Conservation (phyloP, 2,329 filamentous ascomycete species). For the Xylariales sp. region DNA sequence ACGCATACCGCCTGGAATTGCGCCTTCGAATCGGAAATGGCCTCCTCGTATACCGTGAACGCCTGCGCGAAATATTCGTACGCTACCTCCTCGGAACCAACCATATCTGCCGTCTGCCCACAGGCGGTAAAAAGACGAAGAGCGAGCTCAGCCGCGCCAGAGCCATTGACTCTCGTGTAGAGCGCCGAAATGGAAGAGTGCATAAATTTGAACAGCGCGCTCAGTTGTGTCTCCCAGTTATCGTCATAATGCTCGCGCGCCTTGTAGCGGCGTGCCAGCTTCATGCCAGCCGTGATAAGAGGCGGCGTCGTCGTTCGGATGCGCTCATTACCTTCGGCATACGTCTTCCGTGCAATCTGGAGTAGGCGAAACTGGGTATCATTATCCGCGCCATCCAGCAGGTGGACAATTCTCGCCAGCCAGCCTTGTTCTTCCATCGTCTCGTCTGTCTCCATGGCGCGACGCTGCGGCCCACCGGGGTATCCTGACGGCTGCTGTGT, state of each 20-base stretch:
- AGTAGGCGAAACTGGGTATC: conserved; percentile 95
- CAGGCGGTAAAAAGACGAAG: conserved; percentile 91
- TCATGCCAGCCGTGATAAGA: conserved; percentile 88
- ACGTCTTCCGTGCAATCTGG: conserved; percentile 87
- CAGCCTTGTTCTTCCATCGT: conserved; percentile 98
- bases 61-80: conserved; percentile 99
- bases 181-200: conserved; percentile 88
- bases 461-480: conserved; percentile 80
- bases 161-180: conserved; percentile 82
- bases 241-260: conserved; percentile 83
- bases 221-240: conserved; percentile 72
- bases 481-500: conserved; percentile 86
- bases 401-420: conserved; percentile 91
- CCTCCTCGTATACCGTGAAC: conserved; percentile 97
- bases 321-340: conserved; percentile 90
- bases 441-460: conserved; percentile 88
- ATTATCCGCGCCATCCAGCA: conserved; percentile 85
- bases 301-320: conserved; percentile 96
- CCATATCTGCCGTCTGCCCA: conserved; percentile 92
- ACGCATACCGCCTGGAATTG: conserved; percentile 98
- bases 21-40: conserved; percentile 92
- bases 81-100: conserved; percentile 91
- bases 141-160: conserved; percentile 85
- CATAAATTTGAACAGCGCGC: conserved; percentile 93
- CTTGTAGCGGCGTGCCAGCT: conserved; percentile 90